These are phyloP conservation scores for Penicillium odoratum DNA, from an alignment of 495 filamentous ascomycete species.

Conservation along the genomic window DNA sequence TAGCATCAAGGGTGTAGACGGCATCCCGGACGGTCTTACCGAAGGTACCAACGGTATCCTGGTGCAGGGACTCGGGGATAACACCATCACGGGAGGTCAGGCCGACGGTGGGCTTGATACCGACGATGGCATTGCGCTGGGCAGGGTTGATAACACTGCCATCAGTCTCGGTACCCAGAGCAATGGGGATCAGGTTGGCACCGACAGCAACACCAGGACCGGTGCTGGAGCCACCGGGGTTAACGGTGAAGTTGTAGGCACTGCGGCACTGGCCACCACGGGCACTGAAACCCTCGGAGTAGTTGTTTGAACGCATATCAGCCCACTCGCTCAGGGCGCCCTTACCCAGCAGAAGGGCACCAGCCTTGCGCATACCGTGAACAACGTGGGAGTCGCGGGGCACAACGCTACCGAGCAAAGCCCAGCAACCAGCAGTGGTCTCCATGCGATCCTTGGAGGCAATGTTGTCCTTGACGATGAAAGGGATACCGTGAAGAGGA, in stretches of 20 bases:
- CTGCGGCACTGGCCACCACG: constrained; percentile 65
- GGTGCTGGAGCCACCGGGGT: constrained; percentile 65
- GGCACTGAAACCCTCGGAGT: constrained; percentile 67
- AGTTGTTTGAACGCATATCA: constrained; percentile 68
- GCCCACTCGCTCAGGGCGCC: constrained; percentile 74
- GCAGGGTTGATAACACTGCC: constrained; percentile 73
- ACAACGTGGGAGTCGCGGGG: constrained; percentile 68
- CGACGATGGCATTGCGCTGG: constrained; percentile 62
- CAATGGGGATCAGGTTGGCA: constrained; percentile 60
- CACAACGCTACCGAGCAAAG: constrained; percentile 61
- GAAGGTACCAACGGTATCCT: constrained; percentile 68
- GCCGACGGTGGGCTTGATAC: constrained; percentile 69
- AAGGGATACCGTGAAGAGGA: constrained; percentile 70
- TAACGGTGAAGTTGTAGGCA: constrained; percentile 68
- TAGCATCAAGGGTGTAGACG: constrained; percentile 63
- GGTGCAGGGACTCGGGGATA: constrained; percentile 63
- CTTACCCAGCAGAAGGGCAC: constrained; percentile 69
- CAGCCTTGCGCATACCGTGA: constrained; percentile 57
- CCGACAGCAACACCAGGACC: constrained; percentile 63
- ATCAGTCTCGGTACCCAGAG: constrained; percentile 74
- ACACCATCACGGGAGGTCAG: constrained; percentile 51
- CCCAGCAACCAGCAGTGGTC: constrained; percentile 60
- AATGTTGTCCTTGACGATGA: constrained; percentile 76
- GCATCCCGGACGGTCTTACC: constrained; percentile 67
- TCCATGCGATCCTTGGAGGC: constrained; percentile 69